Percentiles rank a stretch among this genome's conserved stretches.
These are phyloP conservation scores for Moricandia arvensis DNA, from an alignment of 345 rosid genomes.

Conservation along the genomic window DNA sequence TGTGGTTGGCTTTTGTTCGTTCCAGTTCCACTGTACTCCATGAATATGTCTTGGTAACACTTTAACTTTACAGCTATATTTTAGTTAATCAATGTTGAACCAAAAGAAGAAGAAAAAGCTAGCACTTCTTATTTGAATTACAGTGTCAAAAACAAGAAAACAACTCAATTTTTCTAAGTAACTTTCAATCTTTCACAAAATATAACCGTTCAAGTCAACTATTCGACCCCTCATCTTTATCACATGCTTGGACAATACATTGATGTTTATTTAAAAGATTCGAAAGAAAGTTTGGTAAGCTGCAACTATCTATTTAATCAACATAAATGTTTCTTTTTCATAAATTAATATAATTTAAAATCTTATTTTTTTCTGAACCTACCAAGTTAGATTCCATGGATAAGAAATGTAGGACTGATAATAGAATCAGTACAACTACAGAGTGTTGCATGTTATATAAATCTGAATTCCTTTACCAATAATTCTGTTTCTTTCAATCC, in stretches of 20 bases:
- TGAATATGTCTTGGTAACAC: not conserved
- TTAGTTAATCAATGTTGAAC: not conserved
- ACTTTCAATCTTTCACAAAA: conserved; percentile 12
- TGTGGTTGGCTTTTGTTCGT: not conserved
- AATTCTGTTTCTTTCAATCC: conserved; percentile 28
- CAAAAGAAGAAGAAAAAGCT: not conserved
- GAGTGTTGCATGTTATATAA: conserved; percentile 30
- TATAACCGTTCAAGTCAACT: conserved; percentile 20
- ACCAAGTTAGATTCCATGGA: conserved; percentile 35
- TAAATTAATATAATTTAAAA: conserved; percentile 23
- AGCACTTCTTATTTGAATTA: not conserved
- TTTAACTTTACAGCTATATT: not conserved
- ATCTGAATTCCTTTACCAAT: conserved; percentile 21
- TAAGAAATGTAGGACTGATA: conserved; percentile 25
- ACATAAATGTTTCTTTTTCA: conserved; percentile 14
- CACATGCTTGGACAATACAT: conserved; percentile 29
- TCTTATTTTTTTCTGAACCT: conserved; percentile 33
- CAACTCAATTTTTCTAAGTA: not conserved
- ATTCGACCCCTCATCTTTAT: conserved; percentile 21
- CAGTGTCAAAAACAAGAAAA: not conserved
- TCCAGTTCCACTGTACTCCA: not conserved
- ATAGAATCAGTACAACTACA: conserved; percentile 17
- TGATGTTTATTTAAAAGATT: conserved; percentile 25
- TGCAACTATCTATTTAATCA: conserved; percentile 37
- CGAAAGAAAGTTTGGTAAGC: conserved; percentile 36